Evolutionary conservation across 2,329 filamentous ascomycete species (phyloP).

Genomic region (Colletotrichum spinosum): DNA sequence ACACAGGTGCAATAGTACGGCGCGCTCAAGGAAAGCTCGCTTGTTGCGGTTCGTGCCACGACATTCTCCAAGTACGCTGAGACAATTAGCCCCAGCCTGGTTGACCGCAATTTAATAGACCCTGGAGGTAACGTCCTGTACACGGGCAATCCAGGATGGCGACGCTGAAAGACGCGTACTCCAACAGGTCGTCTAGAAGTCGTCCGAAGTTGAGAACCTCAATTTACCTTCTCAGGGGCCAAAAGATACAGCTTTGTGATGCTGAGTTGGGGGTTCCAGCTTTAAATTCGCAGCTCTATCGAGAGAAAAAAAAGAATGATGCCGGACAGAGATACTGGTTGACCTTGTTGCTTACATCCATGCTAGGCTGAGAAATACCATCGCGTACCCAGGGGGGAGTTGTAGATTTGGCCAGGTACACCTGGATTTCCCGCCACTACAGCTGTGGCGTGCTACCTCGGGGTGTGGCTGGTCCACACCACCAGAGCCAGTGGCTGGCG

Average conservation of each 20-base stretch:
- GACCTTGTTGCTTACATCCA: slow-evolving; percentile 20
- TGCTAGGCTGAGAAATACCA: slow-evolving; percentile 26
- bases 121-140: too few species aligned
- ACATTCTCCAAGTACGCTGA: too few species aligned
- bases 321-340: slow-evolving; percentile 19
- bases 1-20: too few species aligned
- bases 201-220: not conserved
- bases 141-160: too few species aligned
- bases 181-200: too few species aligned
- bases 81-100: too few species aligned
- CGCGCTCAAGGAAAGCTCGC: too few species aligned
- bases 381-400: slow-evolving; percentile 10
- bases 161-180: too few species aligned
- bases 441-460: slow-evolving; percentile 2
- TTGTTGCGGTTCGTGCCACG: too few species aligned
- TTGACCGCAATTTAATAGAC: too few species aligned
- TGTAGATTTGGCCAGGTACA: slow-evolving; percentile 24
- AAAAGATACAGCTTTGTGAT: too few species aligned
- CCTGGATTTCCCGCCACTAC: slow-evolving; percentile 12
- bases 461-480: slow-evolving; percentile 6
- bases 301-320: not conserved
- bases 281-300: slow-evolving; percentile 1
- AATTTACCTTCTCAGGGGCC: not conserved
- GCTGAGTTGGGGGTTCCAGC: slow-evolving; percentile 6
- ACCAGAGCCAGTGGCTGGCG: not conserved